phyloP scores from a whole-genome alignment of 305 asterid genomes.

The Ilex paraguariensis region DNA sequence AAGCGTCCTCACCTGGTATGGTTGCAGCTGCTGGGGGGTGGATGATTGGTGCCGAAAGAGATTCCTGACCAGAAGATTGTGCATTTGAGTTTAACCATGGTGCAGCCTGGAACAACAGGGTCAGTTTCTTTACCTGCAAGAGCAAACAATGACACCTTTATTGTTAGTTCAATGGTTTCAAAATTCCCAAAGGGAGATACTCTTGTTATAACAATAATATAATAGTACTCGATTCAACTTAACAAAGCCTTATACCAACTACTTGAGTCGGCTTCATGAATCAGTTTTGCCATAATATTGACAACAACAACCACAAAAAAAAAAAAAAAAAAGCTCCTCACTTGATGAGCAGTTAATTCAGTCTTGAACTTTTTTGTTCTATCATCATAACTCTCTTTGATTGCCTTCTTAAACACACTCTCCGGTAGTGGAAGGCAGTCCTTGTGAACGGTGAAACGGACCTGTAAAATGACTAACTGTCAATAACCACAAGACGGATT shows the following conservation, averaged over 20 bases:
- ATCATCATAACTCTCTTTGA: conserved; percentile 65
- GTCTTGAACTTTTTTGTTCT: conserved; percentile 67
- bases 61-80: conserved; percentile 23
- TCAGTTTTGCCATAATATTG: too few species aligned
- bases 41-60: conserved; percentile 12
- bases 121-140: conserved; percentile 49
- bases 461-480: conserved; percentile 34
- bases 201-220: neutral
- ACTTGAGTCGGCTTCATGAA: neutral
- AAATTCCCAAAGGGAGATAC: too few species aligned
- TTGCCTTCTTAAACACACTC: conserved; percentile 65
- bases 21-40: conserved; percentile 13
- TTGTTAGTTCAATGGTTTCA: too few species aligned
- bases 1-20: conserved; percentile 22
- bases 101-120: conserved; percentile 42
- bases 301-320: neutral
- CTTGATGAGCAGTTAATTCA: conserved; percentile 67
- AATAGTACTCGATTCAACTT: neutral
- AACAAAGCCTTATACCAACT: neutral
- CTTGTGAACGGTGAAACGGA: conserved; percentile 52
- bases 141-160: too few species aligned
- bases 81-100: conserved; percentile 37
- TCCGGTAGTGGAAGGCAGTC: conserved; percentile 86
- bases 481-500: conserved; percentile 9
- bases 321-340: conserved; percentile 22